A percentile compares a stretch with the other conserved stretches of the same genome.
Conservation (phyloP, 345 rosid species). For the Eucalyptus marginata region DNA sequence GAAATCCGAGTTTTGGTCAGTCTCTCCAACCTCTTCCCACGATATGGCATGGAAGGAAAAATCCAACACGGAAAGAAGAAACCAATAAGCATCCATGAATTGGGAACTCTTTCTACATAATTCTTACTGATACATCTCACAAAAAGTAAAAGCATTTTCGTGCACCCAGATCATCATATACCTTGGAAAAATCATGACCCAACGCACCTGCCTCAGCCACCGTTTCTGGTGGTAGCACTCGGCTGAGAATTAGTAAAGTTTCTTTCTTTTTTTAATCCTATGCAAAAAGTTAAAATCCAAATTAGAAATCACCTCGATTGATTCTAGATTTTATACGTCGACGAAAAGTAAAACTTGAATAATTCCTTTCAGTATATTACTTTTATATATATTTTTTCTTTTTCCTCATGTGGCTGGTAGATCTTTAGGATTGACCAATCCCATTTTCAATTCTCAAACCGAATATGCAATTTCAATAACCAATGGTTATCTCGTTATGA, state of each 20-base stretch:
- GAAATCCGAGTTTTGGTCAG: not conserved
- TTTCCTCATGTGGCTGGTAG: not conserved
- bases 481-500: not conserved
- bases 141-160: not conserved
- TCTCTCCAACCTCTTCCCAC: not conserved
- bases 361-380: not conserved
- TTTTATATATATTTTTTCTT: too few relatives aligned
- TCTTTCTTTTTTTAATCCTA: not conserved
- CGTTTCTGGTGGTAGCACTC: not conserved
- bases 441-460: not conserved
- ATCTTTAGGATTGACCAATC: not conserved
- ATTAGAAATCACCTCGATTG: not conserved
- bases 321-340: not conserved
- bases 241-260: not conserved
- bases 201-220: not conserved
- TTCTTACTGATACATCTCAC: not conserved
- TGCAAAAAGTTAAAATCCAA: not conserved
- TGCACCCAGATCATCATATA: not conserved
- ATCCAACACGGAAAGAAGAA: not conserved
- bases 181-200: not conserved
- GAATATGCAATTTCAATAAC: not conserved
- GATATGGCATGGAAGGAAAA: not conserved
- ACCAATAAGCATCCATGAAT: not conserved
- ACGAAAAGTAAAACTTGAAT: not conserved
- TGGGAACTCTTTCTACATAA: not conserved